These are phyloP conservation scores for Cyberlindnera suaveolens DNA, from an alignment of 805 yeast species.

Conservation along the genomic window DNA sequence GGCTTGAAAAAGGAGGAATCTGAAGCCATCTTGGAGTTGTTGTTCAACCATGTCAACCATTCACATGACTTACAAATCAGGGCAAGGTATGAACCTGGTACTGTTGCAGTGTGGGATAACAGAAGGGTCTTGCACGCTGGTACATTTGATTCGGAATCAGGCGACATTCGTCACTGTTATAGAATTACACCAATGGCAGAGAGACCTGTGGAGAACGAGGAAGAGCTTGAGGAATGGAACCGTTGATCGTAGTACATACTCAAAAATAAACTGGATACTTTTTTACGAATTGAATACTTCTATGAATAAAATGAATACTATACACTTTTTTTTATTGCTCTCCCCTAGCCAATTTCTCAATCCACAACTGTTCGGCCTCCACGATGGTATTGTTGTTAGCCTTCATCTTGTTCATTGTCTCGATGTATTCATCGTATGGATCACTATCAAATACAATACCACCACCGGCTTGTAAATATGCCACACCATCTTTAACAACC, in stretches of 20 bases:
- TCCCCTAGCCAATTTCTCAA: conserved; percentile 31
- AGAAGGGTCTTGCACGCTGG: conserved; percentile 42
- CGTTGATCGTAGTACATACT: too few relatives aligned
- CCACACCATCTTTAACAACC: conserved; percentile 87
- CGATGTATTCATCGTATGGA: conserved; percentile 90
- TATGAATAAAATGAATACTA: too few relatives aligned
- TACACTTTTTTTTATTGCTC: conserved; percentile 2
- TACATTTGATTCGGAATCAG: conserved; percentile 41
- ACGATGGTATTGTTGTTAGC: conserved; percentile 86
- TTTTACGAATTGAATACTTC: background rate
- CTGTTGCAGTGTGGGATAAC: conserved; percentile 23
- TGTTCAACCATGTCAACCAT: conserved; percentile 40
- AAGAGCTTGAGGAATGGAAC: too few relatives aligned
- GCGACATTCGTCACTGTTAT: conserved; percentile 23
- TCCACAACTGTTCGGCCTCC: conserved; percentile 86
- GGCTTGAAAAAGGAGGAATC: conserved; percentile 49
- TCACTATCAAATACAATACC: conserved; percentile 96
- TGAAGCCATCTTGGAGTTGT: conserved; percentile 39
- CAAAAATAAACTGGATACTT: background rate
- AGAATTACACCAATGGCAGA: conserved; percentile 42
- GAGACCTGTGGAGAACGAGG: background rate
- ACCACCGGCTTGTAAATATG: conserved; percentile 97
- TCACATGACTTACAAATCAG: conserved; percentile 28
- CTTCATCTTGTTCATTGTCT: conserved; percentile 95
- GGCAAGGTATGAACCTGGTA: conserved; percentile 17